A percentile compares a stretch with the other conserved stretches of the same genome.
phyloP scores from a whole-genome alignment of 768 basidiomycete genomes.

The Lactifluus subvellereus region DNA sequence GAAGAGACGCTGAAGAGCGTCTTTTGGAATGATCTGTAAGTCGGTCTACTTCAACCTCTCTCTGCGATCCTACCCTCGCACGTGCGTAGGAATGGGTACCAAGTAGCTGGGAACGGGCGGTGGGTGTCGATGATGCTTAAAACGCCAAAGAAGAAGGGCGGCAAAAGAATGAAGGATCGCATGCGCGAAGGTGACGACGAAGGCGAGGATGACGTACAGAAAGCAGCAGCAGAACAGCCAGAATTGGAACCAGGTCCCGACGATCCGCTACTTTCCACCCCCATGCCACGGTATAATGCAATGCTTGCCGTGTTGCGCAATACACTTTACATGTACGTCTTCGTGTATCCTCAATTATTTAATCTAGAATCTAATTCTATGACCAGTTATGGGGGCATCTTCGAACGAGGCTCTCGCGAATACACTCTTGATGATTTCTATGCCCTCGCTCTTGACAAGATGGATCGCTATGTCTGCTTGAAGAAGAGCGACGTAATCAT shows the following conservation, averaged over 20 bases:
- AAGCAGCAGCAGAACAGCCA: conserved; percentile 31
- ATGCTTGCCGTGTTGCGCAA: conserved; percentile 84
- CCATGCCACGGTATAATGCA: conserved; percentile 75
- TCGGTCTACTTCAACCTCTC: conserved; percentile 2
- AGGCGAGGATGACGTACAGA: conserved; percentile 27
- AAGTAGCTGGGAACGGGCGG: conserved; percentile 62
- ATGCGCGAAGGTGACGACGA: conserved; percentile 21
- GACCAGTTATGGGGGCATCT: conserved; percentile 82
- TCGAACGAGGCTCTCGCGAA: conserved; percentile 74
- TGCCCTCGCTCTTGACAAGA: conserved; percentile 72
- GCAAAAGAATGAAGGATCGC: conserved; percentile 33
- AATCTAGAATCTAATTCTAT: not conserved
- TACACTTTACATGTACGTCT: conserved; percentile 74
- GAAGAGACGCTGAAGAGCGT: conserved; percentile 82
- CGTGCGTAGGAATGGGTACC: conserved; percentile 64
- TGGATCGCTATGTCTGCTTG: conserved; percentile 72
- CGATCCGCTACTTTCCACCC: conserved; percentile 59
- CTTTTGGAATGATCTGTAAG: conserved; percentile 84
- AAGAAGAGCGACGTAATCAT: conserved; percentile 60
- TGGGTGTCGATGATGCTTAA: conserved; percentile 76
- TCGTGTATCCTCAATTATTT: not conserved
- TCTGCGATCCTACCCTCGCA: not conserved
- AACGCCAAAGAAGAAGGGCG: conserved; percentile 50
- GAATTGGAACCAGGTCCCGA: conserved; percentile 51
- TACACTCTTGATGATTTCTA: conserved; percentile 90